Percentiles rank a stretch among this genome's conserved stretches.
phyloP scores from a whole-genome alignment of 2,329 filamentous ascomycete species.

The Xylaria arbuscula region DNA sequence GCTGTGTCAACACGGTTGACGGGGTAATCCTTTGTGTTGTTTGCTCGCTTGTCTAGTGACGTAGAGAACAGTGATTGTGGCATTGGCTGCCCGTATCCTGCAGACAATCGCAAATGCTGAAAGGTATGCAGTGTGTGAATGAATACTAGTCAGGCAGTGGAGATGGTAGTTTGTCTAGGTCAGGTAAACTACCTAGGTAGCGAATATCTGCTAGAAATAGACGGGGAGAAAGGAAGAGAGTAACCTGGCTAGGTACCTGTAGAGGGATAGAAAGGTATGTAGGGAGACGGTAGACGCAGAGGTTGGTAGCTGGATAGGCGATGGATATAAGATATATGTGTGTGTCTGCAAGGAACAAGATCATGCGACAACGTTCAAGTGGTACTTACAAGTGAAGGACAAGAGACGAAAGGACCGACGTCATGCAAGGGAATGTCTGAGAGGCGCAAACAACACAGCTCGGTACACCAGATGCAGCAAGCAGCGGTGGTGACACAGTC shows the following conservation, averaged over 20 bases:
- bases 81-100: neutral
- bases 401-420: conserved; percentile 23
- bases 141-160: neutral
- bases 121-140: neutral
- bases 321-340: neutral
- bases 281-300: too few species aligned
- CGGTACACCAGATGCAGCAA: neutral
- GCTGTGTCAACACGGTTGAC: neutral
- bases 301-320: neutral
- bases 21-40: neutral
- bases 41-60: neutral
- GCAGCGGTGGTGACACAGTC: conserved; percentile 4
- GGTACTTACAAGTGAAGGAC: neutral
- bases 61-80: neutral
- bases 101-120: neutral
- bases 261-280: neutral
- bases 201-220: too few species aligned
- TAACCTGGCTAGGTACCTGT: neutral
- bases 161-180: neutral
- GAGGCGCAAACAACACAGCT: conserved; percentile 2
- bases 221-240: neutral
- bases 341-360: neutral
- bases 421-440: conserved; percentile 17
- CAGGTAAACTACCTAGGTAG: too few species aligned
- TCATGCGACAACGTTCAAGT: conserved; percentile 22